A percentile compares a stretch with the other conserved stretches of the same genome.
phyloP scores from a whole-genome alignment of 768 basidiomycete genomes.

The Podaxis pistillaris region DNA sequence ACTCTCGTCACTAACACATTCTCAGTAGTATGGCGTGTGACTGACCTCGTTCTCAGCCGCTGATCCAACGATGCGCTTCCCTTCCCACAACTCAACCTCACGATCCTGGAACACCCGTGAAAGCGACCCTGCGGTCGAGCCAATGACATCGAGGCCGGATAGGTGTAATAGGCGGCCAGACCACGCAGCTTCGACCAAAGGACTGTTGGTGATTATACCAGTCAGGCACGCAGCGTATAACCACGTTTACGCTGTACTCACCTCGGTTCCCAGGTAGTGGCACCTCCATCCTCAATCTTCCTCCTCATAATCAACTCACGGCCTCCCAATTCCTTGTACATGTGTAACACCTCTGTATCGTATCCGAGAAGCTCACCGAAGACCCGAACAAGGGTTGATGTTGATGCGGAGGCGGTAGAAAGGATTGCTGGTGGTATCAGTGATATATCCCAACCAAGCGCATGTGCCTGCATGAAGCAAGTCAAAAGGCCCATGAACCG shows the following conservation, averaged over 20 bases:
- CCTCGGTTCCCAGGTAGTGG: slow-evolving; percentile 63
- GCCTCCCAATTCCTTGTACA: slow-evolving; percentile 71
- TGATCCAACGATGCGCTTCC: slow-evolving; percentile 54
- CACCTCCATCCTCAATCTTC: slow-evolving; percentile 54
- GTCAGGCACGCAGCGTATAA: not conserved
- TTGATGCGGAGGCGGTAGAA: slow-evolving; percentile 62
- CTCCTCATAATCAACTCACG: slow-evolving; percentile 64
- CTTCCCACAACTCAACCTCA: slow-evolving; percentile 65
- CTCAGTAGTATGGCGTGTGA: not conserved
- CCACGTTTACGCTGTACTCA: slow-evolving; percentile 19
- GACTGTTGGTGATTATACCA: slow-evolving; percentile 27
- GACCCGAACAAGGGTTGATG: slow-evolving; percentile 50
- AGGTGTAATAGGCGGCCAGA: slow-evolving; percentile 57
- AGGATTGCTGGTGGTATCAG: slow-evolving; percentile 55
- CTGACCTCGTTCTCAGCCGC: slow-evolving; percentile 44
- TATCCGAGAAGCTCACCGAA: slow-evolving; percentile 62
- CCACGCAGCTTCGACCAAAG: slow-evolving; percentile 59
- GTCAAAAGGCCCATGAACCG: slow-evolving; percentile 60
- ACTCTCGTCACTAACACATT: not conserved
- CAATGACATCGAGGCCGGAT: slow-evolving; percentile 62
- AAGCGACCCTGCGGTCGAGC: slow-evolving; percentile 61
- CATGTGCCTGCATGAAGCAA: slow-evolving; percentile 59
- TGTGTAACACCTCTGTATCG: slow-evolving; percentile 54
- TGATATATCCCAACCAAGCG: slow-evolving; percentile 64
- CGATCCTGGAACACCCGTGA: slow-evolving; percentile 59